Conservation (phyloP, 208 protist species). For the Trypanosoma brucei region DNA sequence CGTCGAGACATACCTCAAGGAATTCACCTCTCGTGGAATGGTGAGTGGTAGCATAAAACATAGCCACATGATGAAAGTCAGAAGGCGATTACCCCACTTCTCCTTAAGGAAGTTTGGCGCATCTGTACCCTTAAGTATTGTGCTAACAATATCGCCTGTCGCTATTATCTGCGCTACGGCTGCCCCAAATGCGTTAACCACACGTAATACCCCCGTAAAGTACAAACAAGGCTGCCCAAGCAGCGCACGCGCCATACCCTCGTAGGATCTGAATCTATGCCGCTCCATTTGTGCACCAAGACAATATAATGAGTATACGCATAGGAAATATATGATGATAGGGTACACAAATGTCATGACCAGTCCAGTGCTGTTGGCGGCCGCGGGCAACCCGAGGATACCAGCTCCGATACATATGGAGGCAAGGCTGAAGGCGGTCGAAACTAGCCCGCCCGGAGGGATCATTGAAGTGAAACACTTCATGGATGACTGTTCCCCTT, state of each 20-base stretch:
- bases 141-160: constrained; percentile 39
- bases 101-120: constrained; percentile 15
- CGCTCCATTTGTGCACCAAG: constrained; percentile 29
- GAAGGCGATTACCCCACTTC: constrained; percentile 28
- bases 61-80: constrained; percentile 43
- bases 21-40: constrained; percentile 51
- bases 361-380: constrained; percentile 50
- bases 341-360: constrained; percentile 41
- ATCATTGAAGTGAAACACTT: constrained; percentile 15
- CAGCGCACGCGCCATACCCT: constrained; percentile 35
- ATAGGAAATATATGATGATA: constrained; percentile 43
- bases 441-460: constrained; percentile 39
- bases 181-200: constrained; percentile 34
- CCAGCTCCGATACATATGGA: constrained; percentile 50
- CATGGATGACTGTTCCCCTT: too few relatives aligned
- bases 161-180: constrained; percentile 53
- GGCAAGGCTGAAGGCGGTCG: constrained; percentile 45
- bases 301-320: constrained; percentile 38
- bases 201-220: constrained; percentile 30
- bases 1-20: constrained; percentile 48
- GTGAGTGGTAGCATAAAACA: constrained; percentile 56
- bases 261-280: constrained; percentile 38
- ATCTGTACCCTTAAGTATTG: constrained; percentile 24
- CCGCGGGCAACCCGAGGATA: constrained; percentile 47
- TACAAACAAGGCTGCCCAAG: constrained; percentile 24